Conservation (phyloP, 306 rosid genomes). For the Vachellia pachyceras region DNA sequence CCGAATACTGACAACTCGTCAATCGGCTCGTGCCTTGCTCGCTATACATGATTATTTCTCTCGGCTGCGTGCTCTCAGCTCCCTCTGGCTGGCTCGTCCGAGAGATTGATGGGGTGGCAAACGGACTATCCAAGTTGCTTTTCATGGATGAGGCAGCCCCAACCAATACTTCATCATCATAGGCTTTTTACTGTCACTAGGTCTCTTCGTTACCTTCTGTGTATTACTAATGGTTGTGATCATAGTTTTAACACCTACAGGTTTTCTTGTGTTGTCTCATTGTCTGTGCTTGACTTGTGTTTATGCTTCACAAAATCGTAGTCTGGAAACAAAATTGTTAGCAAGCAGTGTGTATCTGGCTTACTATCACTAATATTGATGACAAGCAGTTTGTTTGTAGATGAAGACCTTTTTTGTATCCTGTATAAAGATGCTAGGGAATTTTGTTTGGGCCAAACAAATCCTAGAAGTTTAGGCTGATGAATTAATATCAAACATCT, state of each 20-base stretch:
- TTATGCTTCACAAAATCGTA: conserved; percentile 24
- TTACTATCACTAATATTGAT: conserved; percentile 32
- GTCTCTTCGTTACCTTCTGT: neutral
- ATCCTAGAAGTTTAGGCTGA: too few relatives aligned
- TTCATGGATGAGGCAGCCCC: conserved; percentile 28
- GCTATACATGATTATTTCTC: conserved; percentile 91
- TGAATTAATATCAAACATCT: neutral
- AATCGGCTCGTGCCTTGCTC: conserved; percentile 95
- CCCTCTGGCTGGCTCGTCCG: conserved; percentile 98
- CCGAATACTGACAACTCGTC: conserved; percentile 91
- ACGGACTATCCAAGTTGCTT: neutral
- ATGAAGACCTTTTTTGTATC: conserved; percentile 2
- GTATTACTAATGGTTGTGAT: neutral
- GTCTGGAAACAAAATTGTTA: conserved; percentile 38
- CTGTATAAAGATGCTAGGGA: neutral
- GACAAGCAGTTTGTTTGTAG: neutral
- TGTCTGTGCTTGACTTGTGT: conserved; percentile 30
- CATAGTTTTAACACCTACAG: neutral
- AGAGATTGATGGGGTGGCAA: conserved; percentile 57
- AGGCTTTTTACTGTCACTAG: conserved; percentile 20
- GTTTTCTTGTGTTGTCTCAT: conserved; percentile 19
- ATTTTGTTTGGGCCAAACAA: neutral
- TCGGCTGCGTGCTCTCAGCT: conserved; percentile 91
- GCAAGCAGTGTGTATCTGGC: conserved; percentile 39
- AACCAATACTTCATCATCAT: conserved; percentile 5